Evolutionary conservation across 345 rosid species (phyloP), one percentile per base, ranked within the genome.

Genomic region (Populus deltoides): DNA sequence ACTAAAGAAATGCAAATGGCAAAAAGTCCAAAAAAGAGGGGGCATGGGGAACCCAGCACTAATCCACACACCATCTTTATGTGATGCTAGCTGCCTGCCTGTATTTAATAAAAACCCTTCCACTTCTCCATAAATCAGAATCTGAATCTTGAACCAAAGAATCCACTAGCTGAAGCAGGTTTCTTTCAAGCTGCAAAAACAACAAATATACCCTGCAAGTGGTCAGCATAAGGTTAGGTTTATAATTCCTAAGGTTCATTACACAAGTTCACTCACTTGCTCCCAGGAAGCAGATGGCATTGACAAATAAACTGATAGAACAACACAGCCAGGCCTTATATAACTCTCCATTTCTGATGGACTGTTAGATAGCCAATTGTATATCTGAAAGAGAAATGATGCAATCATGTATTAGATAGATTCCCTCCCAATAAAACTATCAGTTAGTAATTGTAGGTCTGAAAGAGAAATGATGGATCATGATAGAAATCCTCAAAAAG

Each of bases 331-430:
- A 71, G 97, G 97, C 83, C 98, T 91, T 81, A 94, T 92, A 87
- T 91, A 92, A 86, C 98, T 92, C 86, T 94, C 98, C 98, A 94
- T 92, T 73, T 94, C 98, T 59, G 92, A 87, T 57, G 98, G 98
- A 86, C 96, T 86, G 83, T 68, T 94, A 49, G 96, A 91, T 81
- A 92, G 96, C 98, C 98, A 94, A 82, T 85, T 90, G 84, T 82
- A 90, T 71, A 92, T 91, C 98, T 94, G 90, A 51, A 70, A 86
- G 62, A 82, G 27, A 49, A 68, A 80, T 67, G 73, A 16, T 49
- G 71, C 75, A 59, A 24, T 20, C 8, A 18, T 53, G 24, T n/a
- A n/a, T 59, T 59, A 59, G 63, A 59, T 59, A 59, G 27, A 59
- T 59, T 10, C 63, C 25, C 25, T 59, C 63, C 27, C 29, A 59